Evolutionary conservation across 331 rosid genomes (phyloP).

Genomic region (Pyracantha coccinea): DNA sequence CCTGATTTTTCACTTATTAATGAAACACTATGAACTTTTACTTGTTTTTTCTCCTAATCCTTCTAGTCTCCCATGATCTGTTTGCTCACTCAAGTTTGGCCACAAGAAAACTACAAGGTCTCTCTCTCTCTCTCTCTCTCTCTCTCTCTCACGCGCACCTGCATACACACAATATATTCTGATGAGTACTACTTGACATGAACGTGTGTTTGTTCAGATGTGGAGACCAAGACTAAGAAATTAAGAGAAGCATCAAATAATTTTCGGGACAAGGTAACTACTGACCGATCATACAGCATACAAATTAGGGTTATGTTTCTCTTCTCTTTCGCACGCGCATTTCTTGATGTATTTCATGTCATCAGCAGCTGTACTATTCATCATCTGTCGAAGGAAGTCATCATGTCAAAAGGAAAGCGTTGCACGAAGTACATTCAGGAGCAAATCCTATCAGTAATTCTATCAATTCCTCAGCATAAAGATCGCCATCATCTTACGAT

Average conservation of each 20-base stretch:
- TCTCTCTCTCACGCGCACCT: background rate
- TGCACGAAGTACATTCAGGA: background rate
- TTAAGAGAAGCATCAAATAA: background rate
- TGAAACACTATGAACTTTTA: background rate
- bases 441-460: background rate
- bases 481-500: too few relatives aligned
- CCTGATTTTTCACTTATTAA: background rate
- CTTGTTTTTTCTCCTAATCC: background rate
- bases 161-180: background rate
- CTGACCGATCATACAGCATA: too few relatives aligned
- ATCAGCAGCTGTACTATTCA: background rate
- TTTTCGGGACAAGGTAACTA: background rate
- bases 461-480: background rate
- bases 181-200: background rate
- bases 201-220: background rate
- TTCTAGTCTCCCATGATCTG: background rate
- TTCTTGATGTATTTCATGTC: background rate
- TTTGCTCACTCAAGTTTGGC: background rate
- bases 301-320: background rate
- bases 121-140: background rate
- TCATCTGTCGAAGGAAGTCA: background rate
- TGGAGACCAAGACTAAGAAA: background rate
- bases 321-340: background rate
- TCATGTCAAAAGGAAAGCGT: background rate
- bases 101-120: background rate